Evolutionary conservation across 2,329 filamentous ascomycete species (phyloP).

Genomic region (Aspergillus sp.): DNA sequence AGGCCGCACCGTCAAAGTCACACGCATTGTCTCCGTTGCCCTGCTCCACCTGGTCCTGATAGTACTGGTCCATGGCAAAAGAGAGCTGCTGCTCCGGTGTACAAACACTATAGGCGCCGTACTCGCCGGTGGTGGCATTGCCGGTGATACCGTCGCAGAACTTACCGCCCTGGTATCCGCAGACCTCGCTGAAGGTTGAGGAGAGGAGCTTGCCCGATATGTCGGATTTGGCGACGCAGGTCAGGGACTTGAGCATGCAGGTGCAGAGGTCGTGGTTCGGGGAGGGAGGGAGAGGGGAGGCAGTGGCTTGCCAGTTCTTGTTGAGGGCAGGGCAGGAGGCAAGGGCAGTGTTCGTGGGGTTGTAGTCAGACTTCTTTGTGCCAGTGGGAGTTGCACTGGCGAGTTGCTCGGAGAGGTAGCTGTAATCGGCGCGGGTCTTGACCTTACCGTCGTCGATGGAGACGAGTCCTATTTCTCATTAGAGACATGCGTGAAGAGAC

Average conservation of each 20-base stretch:
- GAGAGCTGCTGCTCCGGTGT: conserved; percentile 46
- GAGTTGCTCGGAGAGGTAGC: conserved; percentile 70
- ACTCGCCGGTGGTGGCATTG: conserved; percentile 46
- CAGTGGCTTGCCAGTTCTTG: conserved; percentile 68
- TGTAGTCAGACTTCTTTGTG: conserved; percentile 70
- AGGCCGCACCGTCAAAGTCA: conserved; percentile 48
- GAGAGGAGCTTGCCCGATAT: conserved; percentile 64
- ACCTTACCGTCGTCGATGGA: conserved; percentile 69
- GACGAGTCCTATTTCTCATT: conserved; percentile 60
- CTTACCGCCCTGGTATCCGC: conserved; percentile 35
- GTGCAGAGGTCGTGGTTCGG: conserved; percentile 78
- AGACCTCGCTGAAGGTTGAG: conserved; percentile 66
- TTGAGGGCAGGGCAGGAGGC: conserved; percentile 70
- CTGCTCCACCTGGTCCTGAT: conserved; percentile 39
- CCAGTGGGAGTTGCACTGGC: conserved; percentile 67
- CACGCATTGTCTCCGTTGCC: conserved; percentile 44
- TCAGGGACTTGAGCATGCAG: conserved; percentile 77
- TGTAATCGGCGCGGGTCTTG: conserved; percentile 73
- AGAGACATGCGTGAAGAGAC: not conserved
- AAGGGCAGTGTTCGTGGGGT: conserved; percentile 69
- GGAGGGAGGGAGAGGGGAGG: conserved; percentile 72
- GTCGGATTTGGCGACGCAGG: conserved; percentile 66
- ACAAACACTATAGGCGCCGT: conserved; percentile 53
- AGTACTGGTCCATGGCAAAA: conserved; percentile 50
- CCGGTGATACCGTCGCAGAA: conserved; percentile 47